phyloP scores from a whole-genome alignment of 495 filamentous ascomycete genomes.

The Terfezia claveryi region DNA sequence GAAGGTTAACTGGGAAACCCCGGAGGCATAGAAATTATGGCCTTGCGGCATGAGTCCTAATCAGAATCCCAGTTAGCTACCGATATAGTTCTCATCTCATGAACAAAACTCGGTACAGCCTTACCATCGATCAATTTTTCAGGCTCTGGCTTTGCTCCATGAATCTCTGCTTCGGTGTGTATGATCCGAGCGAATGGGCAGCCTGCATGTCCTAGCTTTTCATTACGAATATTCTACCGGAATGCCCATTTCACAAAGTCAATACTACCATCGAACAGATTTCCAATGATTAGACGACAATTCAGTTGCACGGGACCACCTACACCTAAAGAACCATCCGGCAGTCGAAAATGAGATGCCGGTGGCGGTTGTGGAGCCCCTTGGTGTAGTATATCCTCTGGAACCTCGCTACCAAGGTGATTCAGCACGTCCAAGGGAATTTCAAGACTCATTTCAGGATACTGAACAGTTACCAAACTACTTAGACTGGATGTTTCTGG shows the following conservation, averaged over 20 bases:
- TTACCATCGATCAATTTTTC: constrained; percentile 46
- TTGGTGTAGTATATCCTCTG: too few species aligned
- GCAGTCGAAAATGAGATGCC: background rate
- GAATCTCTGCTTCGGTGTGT: constrained; percentile 3
- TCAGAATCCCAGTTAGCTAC: background rate
- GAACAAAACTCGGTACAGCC: background rate
- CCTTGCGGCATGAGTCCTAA: constrained; percentile 36
- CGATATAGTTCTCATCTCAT: background rate
- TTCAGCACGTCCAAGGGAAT: too few species aligned
- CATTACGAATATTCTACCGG: constrained; percentile 20
- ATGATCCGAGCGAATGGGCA: constrained; percentile 21
- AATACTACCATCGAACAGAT: background rate
- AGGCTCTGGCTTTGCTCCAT: constrained; percentile 37
- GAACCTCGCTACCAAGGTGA: too few species aligned
- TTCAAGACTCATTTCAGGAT: too few species aligned
- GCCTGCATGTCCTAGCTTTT: constrained; percentile 28
- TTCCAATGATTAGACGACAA: background rate
- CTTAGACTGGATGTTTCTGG: too few species aligned
- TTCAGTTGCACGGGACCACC: background rate
- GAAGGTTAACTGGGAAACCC: constrained; percentile 66
- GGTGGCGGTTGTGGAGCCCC: too few species aligned
- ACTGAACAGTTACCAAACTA: too few species aligned
- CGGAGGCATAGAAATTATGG: constrained; percentile 30
- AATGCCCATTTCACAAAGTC: background rate
- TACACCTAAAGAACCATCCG: background rate